phyloP scores from a whole-genome alignment of 2,329 filamentous ascomycete species.

The Tolypocladium guangdongense region DNA sequence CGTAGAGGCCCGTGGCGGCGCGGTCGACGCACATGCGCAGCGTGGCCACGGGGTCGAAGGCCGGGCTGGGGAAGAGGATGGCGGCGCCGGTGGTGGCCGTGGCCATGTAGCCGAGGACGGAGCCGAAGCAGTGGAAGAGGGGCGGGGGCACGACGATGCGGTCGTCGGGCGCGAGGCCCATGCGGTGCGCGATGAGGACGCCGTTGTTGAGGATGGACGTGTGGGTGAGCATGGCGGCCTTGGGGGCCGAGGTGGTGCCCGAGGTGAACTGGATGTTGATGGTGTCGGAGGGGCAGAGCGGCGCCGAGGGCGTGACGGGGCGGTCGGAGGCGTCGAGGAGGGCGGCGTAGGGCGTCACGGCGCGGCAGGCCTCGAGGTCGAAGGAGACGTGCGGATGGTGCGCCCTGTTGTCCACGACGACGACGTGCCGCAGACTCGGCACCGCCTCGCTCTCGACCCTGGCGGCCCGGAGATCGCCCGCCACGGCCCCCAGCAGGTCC shows the following conservation, averaged over 20 bases:
- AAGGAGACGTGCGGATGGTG: slow-evolving; percentile 34
- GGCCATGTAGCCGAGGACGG: slow-evolving; percentile 90
- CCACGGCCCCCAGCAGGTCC: slow-evolving; percentile 31
- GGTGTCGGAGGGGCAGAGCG: slow-evolving; percentile 52
- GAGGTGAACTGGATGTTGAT: slow-evolving; percentile 97
- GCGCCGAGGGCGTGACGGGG: slow-evolving; percentile 30
- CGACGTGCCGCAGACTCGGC: slow-evolving; percentile 58
- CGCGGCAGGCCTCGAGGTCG: slow-evolving; percentile 26
- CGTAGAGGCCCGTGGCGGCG: slow-evolving; percentile 59
- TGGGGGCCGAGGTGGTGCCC: slow-evolving; percentile 84
- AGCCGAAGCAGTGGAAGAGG: slow-evolving; percentile 85
- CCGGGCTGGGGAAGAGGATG: slow-evolving; percentile 77
- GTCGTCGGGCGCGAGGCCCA: slow-evolving; percentile 67
- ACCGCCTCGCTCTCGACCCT: slow-evolving; percentile 35
- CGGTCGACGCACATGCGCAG: slow-evolving; percentile 46
- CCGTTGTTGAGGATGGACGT: slow-evolving; percentile 89
- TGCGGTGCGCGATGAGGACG: slow-evolving; percentile 68
- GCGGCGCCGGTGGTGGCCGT: slow-evolving; percentile 69
- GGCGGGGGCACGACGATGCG: slow-evolving; percentile 77
- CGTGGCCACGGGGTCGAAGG: slow-evolving; percentile 70
- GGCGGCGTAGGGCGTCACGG: slow-evolving; percentile 33
- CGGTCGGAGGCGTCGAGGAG: slow-evolving; percentile 25
- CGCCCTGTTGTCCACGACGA: slow-evolving; percentile 68
- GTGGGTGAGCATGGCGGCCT: slow-evolving; percentile 84
- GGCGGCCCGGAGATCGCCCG: slow-evolving; percentile 27